Conservation (phyloP, 192 early-diverging fungal species). For the Coemansia sp. region DNA sequence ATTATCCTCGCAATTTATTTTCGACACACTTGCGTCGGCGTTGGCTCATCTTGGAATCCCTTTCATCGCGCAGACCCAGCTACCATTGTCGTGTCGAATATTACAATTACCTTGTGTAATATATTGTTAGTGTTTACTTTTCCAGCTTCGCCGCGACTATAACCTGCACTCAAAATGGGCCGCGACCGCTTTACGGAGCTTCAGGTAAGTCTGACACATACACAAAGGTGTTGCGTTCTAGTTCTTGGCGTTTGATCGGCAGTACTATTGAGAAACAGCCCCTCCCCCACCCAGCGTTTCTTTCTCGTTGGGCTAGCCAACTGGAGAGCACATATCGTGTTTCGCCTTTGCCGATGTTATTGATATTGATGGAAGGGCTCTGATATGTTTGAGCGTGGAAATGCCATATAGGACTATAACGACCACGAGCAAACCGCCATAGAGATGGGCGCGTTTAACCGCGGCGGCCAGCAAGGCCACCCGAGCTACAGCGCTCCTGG, state of each 20-base stretch:
- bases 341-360: neutral
- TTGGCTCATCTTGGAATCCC: neutral
- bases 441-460: conserved; percentile 36
- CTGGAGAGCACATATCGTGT: no score
- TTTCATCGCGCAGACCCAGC: neutral
- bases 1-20: neutral
- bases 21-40: neutral
- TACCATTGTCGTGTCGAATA: neutral
- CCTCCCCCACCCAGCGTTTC: neutral
- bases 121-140: neutral
- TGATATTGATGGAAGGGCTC: no score
- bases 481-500: conserved; percentile 12
- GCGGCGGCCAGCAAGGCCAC: conserved; percentile 7
- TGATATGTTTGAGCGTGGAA: no score
- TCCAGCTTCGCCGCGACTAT: neutral
- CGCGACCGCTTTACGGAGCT: conserved; percentile 57
- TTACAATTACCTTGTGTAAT: neutral
- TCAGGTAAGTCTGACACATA: conserved; percentile 30
- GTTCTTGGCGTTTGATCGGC: conserved; percentile 2
- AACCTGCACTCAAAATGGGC: conserved; percentile 24
- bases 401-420: conserved; percentile 30
- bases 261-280: neutral
- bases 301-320: no score
- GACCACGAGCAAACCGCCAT: conserved; percentile 45
- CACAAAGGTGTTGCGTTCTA: neutral